Evolutionary conservation across 1,139 yeast genomes (phyloP).

Genomic region (Komagataea norvegica): DNA sequence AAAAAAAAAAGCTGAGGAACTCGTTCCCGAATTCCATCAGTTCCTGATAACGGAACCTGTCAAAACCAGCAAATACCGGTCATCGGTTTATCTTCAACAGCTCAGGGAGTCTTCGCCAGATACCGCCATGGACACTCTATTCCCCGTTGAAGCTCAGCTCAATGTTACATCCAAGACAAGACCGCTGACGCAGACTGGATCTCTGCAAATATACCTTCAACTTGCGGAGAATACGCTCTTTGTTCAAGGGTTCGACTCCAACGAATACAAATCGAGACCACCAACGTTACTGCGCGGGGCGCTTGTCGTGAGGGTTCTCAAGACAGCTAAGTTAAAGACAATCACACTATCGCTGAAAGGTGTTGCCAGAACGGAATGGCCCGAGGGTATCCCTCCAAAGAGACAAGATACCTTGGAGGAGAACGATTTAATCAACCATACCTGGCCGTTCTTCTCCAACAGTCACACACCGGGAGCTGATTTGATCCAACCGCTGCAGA

Average conservation of each 20-base stretch:
- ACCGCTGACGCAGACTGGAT: slow-evolving; percentile 32
- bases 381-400: slow-evolving; percentile 96
- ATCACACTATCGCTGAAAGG: slow-evolving; percentile 71
- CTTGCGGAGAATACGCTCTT: slow-evolving; percentile 77
- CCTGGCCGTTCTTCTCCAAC: slow-evolving; percentile 82
- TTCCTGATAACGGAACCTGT: too few relatives aligned
- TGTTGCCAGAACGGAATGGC: slow-evolving; percentile 86
- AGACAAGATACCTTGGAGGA: slow-evolving; percentile 59
- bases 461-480: slow-evolving; percentile 26
- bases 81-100: too few relatives aligned
- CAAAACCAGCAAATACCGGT: background rate
- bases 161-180: slow-evolving; percentile 29
- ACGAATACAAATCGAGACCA: slow-evolving; percentile 63
- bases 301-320: slow-evolving; percentile 61
- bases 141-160: slow-evolving; percentile 34
- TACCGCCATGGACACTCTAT: slow-evolving; percentile 20
- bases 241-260: slow-evolving; percentile 72
- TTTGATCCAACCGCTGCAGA: slow-evolving; percentile 17
- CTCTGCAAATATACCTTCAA: slow-evolving; percentile 32
- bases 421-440: slow-evolving; percentile 66
- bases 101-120: too few relatives aligned
- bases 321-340: slow-evolving; percentile 70
- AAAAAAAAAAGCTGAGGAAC: too few relatives aligned
- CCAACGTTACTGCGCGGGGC: slow-evolving; percentile 87
- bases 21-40: too few relatives aligned